Base-by-base conservation (phyloP, 2,329 filamentous ascomycete species). In the Colletotrichum tropicicola region DNA sequence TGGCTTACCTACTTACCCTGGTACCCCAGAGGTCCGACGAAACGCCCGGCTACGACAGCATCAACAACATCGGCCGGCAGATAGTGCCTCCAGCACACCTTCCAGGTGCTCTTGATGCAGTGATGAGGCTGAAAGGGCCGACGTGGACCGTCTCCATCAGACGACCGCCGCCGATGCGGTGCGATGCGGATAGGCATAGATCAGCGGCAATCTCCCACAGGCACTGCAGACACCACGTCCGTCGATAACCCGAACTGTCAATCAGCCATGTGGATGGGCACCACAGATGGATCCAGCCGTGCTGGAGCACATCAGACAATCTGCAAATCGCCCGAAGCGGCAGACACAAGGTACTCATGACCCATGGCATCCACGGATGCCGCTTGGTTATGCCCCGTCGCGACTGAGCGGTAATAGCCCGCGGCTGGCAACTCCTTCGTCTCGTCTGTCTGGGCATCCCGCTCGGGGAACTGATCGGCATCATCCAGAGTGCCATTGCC, bases 81-180 rank as follows among this genome's bases (percentile, higher is more conserved):
- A 30, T 23, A 9, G n/a, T n/a, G n/a, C 12, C 37, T 55, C 41
- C 39, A 55, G 10, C 25, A 25, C 53, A 56, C 19, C 53, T 19
- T 17, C 12, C 28, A 15, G 12, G 28, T n/a, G n/a, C 23, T 45
- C 30, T 57, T 28, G 43, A 48, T n/a, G 43, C 28, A 47, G 28
- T 35, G 27, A 19, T 48, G 43, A 57, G 54, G 54, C 43, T 57
- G 43, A 28, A 57, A 39, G 30, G 28, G 53, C 53, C 41, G 54
- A n/a, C 54, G 19, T 13, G 17, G 15, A 32, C 21, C 52, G 32
- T 28, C 17, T 3, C 10, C 37, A 39, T 57, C 54, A 39, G 54
- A 48, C 43, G 54, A 47, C 35, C 51, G 28, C 23, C n/a, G 47
- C 28, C 28, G 28, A 23, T 30, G 30, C 30, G 9, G 3, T 10